phyloP scores from a whole-genome alignment of 2,329 filamentous ascomycete species.

The Raffaelea arxii region DNA sequence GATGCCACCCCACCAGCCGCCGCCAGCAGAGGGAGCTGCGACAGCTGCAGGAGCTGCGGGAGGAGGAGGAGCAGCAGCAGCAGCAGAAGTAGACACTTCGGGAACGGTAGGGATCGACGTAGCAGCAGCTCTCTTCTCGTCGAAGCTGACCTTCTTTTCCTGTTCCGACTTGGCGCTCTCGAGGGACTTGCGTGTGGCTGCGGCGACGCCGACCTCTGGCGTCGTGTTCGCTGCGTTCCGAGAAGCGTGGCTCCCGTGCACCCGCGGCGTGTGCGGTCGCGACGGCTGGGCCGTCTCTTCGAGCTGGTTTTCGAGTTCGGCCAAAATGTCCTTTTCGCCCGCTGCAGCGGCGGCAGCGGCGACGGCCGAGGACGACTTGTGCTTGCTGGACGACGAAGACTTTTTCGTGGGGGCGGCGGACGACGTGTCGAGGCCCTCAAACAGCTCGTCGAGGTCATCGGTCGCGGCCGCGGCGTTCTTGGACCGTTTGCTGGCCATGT shows the following conservation, averaged over 20 bases:
- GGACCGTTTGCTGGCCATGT: slow-evolving; percentile 48
- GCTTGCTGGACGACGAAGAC: slow-evolving; percentile 25
- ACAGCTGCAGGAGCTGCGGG: slow-evolving; percentile 15
- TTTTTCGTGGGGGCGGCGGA: slow-evolving; percentile 35
- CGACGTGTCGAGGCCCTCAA: slow-evolving; percentile 51
- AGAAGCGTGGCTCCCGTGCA: slow-evolving; percentile 43
- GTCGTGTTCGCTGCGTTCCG: slow-evolving; percentile 37
- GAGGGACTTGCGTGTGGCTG: slow-evolving; percentile 18
- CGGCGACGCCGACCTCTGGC: slow-evolving; percentile 51
- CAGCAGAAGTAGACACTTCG: not conserved
- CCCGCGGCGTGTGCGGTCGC: slow-evolving; percentile 74
- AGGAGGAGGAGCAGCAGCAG: slow-evolving; percentile 10
- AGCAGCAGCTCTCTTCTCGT: slow-evolving; percentile 29
- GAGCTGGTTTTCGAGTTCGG: slow-evolving; percentile 73
- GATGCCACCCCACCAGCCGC: slow-evolving; percentile 84
- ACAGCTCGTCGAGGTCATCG: slow-evolving; percentile 56
- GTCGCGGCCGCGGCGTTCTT: slow-evolving; percentile 45
- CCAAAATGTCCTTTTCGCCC: slow-evolving; percentile 65
- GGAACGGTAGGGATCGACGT: slow-evolving; percentile 10
- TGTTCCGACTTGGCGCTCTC: slow-evolving; percentile 25
- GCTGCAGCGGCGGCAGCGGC: slow-evolving; percentile 39
- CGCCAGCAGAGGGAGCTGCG: slow-evolving; percentile 30
- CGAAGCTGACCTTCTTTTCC: slow-evolving; percentile 41
- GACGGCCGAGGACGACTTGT: slow-evolving; percentile 21
- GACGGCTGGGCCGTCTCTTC: slow-evolving; percentile 58